These are phyloP conservation scores for Solanum arcanum DNA, from an alignment of 257 asterid genomes.

Conservation along the genomic window DNA sequence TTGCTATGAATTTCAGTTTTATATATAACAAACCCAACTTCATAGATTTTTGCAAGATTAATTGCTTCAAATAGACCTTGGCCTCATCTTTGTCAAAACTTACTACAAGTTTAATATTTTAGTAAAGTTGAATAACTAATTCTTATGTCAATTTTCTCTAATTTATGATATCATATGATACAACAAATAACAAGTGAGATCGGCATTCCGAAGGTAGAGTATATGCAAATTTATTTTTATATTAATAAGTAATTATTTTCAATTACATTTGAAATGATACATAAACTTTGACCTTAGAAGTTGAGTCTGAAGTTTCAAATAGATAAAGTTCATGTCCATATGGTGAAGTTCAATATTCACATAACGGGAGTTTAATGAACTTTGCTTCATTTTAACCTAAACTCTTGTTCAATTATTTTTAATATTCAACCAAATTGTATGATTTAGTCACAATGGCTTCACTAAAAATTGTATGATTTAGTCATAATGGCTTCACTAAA, in stretches of 20 bases:
- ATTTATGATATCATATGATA: not conserved
- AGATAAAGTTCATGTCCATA: not conserved
- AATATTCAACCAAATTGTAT: too few species aligned
- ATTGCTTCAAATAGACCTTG: not conserved
- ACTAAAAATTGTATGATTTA: not conserved
- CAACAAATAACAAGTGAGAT: too few species aligned
- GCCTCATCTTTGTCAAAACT: not conserved
- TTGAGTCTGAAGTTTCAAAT: not conserved
- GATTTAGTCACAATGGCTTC: not conserved
- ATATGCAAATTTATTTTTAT: accelerated
- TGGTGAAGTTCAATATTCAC: not conserved
- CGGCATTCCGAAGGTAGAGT: too few species aligned
- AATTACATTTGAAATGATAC: not conserved
- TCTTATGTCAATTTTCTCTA: not conserved
- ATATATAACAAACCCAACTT: not conserved
- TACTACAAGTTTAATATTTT: not conserved
- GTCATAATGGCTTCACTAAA: not conserved
- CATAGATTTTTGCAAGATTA: not conserved
- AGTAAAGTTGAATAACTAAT: not conserved
- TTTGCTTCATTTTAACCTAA: too few species aligned
- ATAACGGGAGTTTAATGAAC: accelerated
- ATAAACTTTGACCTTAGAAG: not conserved
- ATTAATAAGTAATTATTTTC: not conserved
- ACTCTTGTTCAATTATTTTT: not conserved
- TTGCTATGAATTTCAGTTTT: not conserved